Evolutionary conservation across 164 flowering plant genomes (phyloP), one percentile per base, ranked within the genome.

Genomic region (Vitis rotundifolia): DNA sequence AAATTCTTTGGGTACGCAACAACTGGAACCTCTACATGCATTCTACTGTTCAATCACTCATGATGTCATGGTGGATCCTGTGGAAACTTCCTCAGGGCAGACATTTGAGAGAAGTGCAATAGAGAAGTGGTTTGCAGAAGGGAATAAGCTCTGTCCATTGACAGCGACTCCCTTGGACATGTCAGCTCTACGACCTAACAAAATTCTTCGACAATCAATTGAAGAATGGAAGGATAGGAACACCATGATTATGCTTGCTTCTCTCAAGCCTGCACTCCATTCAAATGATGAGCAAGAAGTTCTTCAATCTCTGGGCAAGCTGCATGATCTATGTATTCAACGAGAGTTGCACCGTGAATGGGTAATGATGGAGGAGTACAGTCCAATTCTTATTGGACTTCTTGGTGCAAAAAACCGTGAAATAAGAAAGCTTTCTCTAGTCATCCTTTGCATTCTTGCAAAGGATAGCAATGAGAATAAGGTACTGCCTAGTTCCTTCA

Each of bases 191-290:
- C 81, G 90, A 49, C 90, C 93, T 14, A 90, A 90, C 71, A 87
- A 86, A 77, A 85, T 85, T 59, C 77, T 90, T 31, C 79, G 88
- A 68, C 89, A 87, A 68, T 90, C 96, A 48, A 88, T 90, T 71
- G 93, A 88, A 72, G 96, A 90, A 73, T 90, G 96, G 96, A 86
- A 80, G 76, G 95, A 88, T 47, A 80, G 96, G 61, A 90, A 90
- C 64, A 84, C 79, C 16, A 86, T 88, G 85, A 90, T 90, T 66
- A 81, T 68, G 54, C 83, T 90, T 71, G 89, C 80, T 72, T 80
- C 87, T 37, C 47, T 85, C 78, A 86, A 76, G 71, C 29, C 72
- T 11, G 84, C 77, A 75, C 78, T 90, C 44, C 14, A 49, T 11
- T 82, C 82, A 44, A 71, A 56, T 53, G 85, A 83, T 1, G 92